A percentile compares a stretch with the other conserved stretches of the same genome.
These are phyloP conservation scores for Termitomyces sp. DNA, from an alignment of 768 basidiomycete species.

Conservation along the genomic window DNA sequence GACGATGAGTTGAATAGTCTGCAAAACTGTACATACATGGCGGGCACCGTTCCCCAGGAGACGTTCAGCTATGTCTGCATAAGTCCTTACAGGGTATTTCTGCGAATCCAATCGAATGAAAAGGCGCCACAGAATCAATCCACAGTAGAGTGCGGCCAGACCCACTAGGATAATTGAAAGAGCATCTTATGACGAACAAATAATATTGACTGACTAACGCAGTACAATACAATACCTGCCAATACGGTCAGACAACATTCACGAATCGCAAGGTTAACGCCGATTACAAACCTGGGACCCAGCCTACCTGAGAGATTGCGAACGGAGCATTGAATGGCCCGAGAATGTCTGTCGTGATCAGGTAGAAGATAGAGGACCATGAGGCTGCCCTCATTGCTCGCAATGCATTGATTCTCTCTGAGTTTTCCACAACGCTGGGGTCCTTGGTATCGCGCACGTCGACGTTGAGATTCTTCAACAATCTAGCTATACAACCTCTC, in stretches of 20 bases:
- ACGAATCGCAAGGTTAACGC: constrained; percentile 14
- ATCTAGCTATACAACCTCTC: constrained; percentile 20
- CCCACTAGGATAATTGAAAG: constrained; percentile 33
- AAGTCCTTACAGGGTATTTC: constrained; percentile 50
- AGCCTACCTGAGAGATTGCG: constrained; percentile 60
- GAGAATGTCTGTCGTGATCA: constrained; percentile 61
- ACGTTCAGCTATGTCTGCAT: constrained; percentile 54
- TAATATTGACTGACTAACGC: constrained; percentile 31
- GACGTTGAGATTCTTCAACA: constrained; percentile 29
- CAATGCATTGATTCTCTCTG: constrained; percentile 37
- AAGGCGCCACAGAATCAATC: constrained; percentile 52
- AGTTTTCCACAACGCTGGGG: constrained; percentile 21
- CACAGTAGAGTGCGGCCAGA: constrained; percentile 50
- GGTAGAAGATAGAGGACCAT: constrained; percentile 50
- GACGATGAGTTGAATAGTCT: constrained; percentile 54
- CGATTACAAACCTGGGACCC: constrained; percentile 46
- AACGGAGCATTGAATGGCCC: constrained; percentile 60
- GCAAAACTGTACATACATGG: constrained; percentile 45
- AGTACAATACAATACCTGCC: constrained; percentile 37
- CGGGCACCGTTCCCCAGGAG: constrained; percentile 49
- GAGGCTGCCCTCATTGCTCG: constrained; percentile 46
- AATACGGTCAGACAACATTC: neutral
- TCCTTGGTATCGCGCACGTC: constrained; percentile 22
- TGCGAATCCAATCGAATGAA: constrained; percentile 56
- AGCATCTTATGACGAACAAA: neutral